Percentiles rank a stretch among this genome's conserved stretches.
Conservation (phyloP, 2,329 filamentous ascomycete genomes). For the Oidium heveae region DNA sequence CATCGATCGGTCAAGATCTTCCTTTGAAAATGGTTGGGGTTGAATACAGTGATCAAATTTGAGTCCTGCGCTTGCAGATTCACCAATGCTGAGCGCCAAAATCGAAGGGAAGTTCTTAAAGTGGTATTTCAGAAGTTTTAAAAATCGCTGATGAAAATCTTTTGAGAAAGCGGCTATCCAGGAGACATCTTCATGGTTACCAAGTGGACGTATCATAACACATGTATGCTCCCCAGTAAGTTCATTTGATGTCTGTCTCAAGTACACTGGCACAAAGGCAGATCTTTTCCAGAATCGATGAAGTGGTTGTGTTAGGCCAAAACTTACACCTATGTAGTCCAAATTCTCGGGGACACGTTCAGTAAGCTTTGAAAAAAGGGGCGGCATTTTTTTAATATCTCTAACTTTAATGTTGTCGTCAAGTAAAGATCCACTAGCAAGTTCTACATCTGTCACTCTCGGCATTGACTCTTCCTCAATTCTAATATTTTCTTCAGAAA, state of each 20-base stretch:
- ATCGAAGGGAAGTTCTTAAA: constrained; percentile 62
- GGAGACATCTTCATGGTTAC: constrained; percentile 21
- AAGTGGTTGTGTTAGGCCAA: constrained; percentile 63
- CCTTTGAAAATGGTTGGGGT: constrained; percentile 36
- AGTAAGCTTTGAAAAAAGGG: constrained; percentile 67
- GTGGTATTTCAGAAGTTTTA: constrained; percentile 72
- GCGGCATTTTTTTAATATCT: constrained; percentile 77
- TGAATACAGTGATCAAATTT: constrained; percentile 33
- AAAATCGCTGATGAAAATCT: constrained; percentile 88
- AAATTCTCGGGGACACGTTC: constrained; percentile 58
- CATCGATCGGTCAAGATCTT: constrained; percentile 50
- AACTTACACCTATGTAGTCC: constrained; percentile 89
- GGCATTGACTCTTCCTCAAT: constrained; percentile 35
- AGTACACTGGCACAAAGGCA: constrained; percentile 68
- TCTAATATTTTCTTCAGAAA: constrained; percentile 44
- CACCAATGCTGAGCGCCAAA: constrained; percentile 65
- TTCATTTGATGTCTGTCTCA: constrained; percentile 87
- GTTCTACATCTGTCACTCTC: constrained; percentile 58
- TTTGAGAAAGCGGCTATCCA: constrained; percentile 66
- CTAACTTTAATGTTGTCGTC: constrained; percentile 76
- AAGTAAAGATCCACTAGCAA: constrained; percentile 49
- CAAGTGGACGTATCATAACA: constrained; percentile 77
- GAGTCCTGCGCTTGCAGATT: constrained; percentile 53
- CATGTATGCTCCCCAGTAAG: constrained; percentile 93
- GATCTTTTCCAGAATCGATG: constrained; percentile 95